These are phyloP conservation scores for Ustilago cynodontis DNA, from an alignment of 1,284 basidiomycete species.

Conservation along the genomic window DNA sequence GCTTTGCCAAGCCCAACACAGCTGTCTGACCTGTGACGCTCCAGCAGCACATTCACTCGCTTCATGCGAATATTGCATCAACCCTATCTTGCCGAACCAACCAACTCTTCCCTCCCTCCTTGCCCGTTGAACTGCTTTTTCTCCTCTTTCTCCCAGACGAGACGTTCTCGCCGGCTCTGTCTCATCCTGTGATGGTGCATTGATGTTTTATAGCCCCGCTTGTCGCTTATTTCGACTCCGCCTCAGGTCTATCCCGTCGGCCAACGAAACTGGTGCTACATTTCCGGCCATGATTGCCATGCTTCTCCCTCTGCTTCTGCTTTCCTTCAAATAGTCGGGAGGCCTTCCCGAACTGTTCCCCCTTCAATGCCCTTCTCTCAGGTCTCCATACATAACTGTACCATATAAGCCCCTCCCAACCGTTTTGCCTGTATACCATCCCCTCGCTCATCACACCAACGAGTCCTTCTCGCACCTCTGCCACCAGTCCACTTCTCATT, in stretches of 20 bases:
- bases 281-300: slow-evolving; percentile 13
- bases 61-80: slow-evolving; percentile 17
- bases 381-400: slow-evolving; percentile 3
- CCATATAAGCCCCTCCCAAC: neutral
- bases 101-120: too few relatives aligned
- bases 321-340: slow-evolving; percentile 19
- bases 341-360: neutral
- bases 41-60: slow-evolving; percentile 2
- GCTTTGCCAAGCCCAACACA: slow-evolving; percentile 23
- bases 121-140: neutral
- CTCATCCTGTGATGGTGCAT: slow-evolving; percentile 21
- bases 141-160: neutral
- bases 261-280: neutral
- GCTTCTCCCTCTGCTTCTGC: slow-evolving; percentile 1
- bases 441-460: neutral
- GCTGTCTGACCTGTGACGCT: slow-evolving; percentile 13
- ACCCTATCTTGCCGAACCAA: slow-evolving; percentile 16
- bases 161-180: slow-evolving; percentile 2
- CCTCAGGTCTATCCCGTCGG: slow-evolving; percentile 14
- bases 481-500: neutral
- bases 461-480: neutral
- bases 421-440: slow-evolving; percentile 1
- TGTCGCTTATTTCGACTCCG: slow-evolving; percentile 18
- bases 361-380: neutral
- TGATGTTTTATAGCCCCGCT: slow-evolving; percentile 12